These are phyloP conservation scores for Diutina catenulata DNA, from an alignment of 1,139 yeast genomes.

Conservation along the genomic window DNA sequence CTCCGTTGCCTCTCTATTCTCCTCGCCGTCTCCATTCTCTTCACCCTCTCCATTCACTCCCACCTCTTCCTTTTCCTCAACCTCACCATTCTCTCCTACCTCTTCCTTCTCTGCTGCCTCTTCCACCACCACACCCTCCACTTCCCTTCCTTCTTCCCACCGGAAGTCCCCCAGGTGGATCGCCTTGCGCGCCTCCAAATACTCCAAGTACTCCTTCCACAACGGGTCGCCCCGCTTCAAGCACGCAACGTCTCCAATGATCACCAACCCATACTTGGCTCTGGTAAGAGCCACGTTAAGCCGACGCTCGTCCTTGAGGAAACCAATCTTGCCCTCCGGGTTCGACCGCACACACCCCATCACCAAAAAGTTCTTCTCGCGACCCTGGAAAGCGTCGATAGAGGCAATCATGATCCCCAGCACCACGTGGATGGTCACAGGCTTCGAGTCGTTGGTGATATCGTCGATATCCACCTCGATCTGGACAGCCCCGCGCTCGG, in stretches of 20 bases:
- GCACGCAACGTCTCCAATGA: slow-evolving; percentile 46
- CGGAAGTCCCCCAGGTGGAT: neutral
- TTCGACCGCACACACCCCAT: slow-evolving; percentile 55
- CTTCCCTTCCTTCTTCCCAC: too few relatives aligned
- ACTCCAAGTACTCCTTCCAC: slow-evolving; percentile 42
- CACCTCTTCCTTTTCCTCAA: too few relatives aligned
- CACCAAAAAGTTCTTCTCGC: slow-evolving; percentile 47
- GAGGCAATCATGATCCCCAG: slow-evolving; percentile 61
- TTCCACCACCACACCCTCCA: too few relatives aligned
- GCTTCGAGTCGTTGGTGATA: slow-evolving; percentile 34
- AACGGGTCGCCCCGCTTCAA: slow-evolving; percentile 33
- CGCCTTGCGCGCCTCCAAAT: neutral
- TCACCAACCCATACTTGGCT: slow-evolving; percentile 43
- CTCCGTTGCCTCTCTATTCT: too few relatives aligned
- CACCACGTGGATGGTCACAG: slow-evolving; percentile 47
- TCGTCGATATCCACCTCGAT: slow-evolving; percentile 49
- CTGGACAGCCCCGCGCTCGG: slow-evolving; percentile 33
- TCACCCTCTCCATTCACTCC: too few relatives aligned
- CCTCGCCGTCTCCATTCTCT: too few relatives aligned
- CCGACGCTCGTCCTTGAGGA: slow-evolving; percentile 45
- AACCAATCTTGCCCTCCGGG: slow-evolving; percentile 38
- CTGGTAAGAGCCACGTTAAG: slow-evolving; percentile 54
- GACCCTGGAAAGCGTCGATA: slow-evolving; percentile 57
- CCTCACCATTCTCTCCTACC: too few relatives aligned
- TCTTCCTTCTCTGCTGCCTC: too few relatives aligned